Base-by-base conservation (phyloP, 306 rosid species). In the Rubus idaeus region DNA sequence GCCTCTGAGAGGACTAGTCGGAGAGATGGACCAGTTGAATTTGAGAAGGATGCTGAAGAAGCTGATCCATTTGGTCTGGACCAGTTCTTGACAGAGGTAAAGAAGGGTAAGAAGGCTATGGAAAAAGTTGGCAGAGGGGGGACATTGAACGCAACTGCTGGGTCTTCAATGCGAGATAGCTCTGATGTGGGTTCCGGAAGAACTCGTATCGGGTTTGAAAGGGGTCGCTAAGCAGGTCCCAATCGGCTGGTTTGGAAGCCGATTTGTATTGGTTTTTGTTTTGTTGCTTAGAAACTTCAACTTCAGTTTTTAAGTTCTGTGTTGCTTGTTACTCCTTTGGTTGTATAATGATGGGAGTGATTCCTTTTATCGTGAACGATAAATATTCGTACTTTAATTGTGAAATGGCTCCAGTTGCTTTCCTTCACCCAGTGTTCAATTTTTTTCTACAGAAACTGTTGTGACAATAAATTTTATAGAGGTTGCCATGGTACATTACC, bases 21-120 rank as follows among this genome's bases (percentile, higher is more conserved):
- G 39, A 92, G 96, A 82, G 96, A 92, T 44, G 79, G 97, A 78
- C 95, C 97, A 0, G 89, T 90, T 41, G 96, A 94, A 77, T 94
- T 94, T 79, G 98, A 94, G 86, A 89, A 87, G 77, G 86, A 84
- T 16, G 85, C 77, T 35, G 97, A 90, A 72, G 98, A 90, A 84
- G 95, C 91, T 35, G 97, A 92, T 88, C 97, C 97, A 55, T 95
- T 95, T 81, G 97, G 98, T 76, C 85, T 95, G 41, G 98, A 95
- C 62, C 92, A 87, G 88, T 95, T 90, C 70, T 87, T 95, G 89
- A 88, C 91, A 11, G 86, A 88, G 80, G 93, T 95, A 46, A 92
- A 90, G 83, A 86, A 75, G 85, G 97, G 98, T 68, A 88, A 89
- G 89, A 95, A 92, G 75, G 97, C 95, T 66, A 84, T 87, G 79